Percentiles rank a stretch among this genome's conserved stretches.
Conservation (phyloP, 2,329 filamentous ascomycete genomes). For the Cladophialophora bantiana region DNA sequence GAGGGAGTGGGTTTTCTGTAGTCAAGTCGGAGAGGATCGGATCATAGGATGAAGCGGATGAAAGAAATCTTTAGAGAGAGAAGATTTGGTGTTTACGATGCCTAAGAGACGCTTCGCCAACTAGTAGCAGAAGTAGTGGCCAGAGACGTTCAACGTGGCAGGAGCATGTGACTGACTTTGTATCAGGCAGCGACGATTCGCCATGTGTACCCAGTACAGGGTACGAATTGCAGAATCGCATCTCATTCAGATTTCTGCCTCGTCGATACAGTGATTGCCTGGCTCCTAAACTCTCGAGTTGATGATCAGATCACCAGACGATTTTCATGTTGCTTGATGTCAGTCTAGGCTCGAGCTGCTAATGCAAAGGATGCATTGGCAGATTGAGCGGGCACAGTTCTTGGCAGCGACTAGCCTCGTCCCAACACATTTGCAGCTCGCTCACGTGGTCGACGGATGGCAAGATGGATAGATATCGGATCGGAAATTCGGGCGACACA, state of each 20-base stretch:
- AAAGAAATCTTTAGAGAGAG: background rate
- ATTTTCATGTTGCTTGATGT: background rate
- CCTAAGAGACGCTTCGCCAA: too few species aligned
- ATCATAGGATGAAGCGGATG: background rate
- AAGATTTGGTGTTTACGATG: too few species aligned
- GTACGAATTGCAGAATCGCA: background rate
- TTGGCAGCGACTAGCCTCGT: background rate
- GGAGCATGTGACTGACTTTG: background rate
- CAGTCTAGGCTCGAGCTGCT: background rate
- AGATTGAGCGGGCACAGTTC: background rate
- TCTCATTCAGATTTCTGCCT: background rate
- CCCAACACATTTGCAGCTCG: background rate
- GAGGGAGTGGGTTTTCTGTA: background rate
- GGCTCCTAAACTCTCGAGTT: background rate
- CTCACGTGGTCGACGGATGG: background rate
- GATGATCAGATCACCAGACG: background rate
- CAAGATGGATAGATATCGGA: background rate
- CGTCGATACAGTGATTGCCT: background rate
- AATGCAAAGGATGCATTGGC: background rate
- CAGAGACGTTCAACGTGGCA: background rate
- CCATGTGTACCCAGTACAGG: background rate
- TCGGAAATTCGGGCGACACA: background rate
- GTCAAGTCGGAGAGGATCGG: background rate
- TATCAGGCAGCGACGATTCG: constrained; percentile 2
- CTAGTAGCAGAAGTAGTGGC: background rate